A percentile compares a stretch with the other conserved stretches of the same genome.
Conservation (phyloP, 371 early-diverging fungal species). For the Mucor velutinosus region DNA sequence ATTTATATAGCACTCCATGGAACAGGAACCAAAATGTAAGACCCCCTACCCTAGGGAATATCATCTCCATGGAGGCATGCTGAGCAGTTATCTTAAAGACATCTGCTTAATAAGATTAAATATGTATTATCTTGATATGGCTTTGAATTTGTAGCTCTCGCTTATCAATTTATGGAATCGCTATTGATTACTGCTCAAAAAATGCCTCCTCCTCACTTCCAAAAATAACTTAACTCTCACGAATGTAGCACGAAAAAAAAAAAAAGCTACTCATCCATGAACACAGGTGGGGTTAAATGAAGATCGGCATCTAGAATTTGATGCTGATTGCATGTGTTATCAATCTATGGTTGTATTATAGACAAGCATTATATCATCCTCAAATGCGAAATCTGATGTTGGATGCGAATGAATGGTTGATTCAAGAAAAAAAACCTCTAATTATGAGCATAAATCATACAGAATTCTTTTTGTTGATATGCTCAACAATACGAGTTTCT, state of each 20-base stretch:
- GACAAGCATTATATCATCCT: too few relatives aligned
- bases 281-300: constrained; percentile 1
- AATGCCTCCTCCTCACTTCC: background rate
- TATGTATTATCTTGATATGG: background rate
- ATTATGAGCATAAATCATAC: background rate
- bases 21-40: background rate
- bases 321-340: background rate
- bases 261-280: background rate
- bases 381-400: too few relatives aligned
- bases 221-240: constrained; percentile 4
- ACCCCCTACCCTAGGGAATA: background rate
- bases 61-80: background rate
- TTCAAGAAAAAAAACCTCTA: background rate
- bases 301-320: constrained; percentile 1
- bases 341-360: too few relatives aligned
- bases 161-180: background rate
- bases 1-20: background rate
- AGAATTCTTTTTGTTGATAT: background rate
- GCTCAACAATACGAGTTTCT: too few relatives aligned
- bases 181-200: background rate
- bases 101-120: background rate
- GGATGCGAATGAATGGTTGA: background rate
- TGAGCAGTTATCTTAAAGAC: background rate
- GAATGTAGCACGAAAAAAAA: background rate
- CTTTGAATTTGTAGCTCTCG: background rate